Evolutionary conservation across 176 grass and related monocot genomes (phyloP), one percentile per base, ranked within the genome.

Genomic region (Ampelocalamus luodianensis): DNA sequence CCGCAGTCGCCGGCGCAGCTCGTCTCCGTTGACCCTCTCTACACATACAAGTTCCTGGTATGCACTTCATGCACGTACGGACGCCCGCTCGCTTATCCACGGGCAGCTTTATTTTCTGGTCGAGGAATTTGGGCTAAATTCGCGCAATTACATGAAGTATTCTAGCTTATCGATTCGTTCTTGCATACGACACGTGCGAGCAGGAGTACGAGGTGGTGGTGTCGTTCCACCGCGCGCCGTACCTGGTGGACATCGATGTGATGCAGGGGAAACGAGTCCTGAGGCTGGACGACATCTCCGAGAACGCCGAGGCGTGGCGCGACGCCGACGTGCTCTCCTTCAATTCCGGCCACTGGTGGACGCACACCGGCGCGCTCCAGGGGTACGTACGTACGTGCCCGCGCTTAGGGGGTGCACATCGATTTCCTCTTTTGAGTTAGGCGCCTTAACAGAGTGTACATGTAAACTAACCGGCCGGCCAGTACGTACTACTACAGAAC

Each of bases 311-410:
- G 26, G 73, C 88, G 63, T 98, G 96, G 93, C 92, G 58, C 87
- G 91, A n/a, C 72, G 93, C 88, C 62, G 93, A 98, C 81, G 90
- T 98, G 49, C 77, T 98, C 60, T 90, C 80, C 44, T 98, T 98
- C 82, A 98, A 98, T 70, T 98, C 96, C 82, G 93, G 93, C 84
- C 96, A 96, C 84, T 94, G 96, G 96, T 96, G 96, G 96, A 98
- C 96, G 49, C 96, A 98, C 87, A 92, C 72, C 81, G 93, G 96
- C 79, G 6, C 88, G 56, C 79, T 95, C 46, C 91, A 92, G 76
- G 96, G 96, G 96, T 90, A 68, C 18, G 51, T 90, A 68, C 18
- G 51, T n/a, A 14, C 6, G 8, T 18, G 50, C 5, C 38, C 39
- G 15, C 16, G 24, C 10, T 8, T 54, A 18, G 6, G 6, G 7